Evolutionary conservation across 2,329 filamentous ascomycete genomes (phyloP), one percentile per base, ranked within the genome.

Genomic region (Monosporascus sp.): DNA sequence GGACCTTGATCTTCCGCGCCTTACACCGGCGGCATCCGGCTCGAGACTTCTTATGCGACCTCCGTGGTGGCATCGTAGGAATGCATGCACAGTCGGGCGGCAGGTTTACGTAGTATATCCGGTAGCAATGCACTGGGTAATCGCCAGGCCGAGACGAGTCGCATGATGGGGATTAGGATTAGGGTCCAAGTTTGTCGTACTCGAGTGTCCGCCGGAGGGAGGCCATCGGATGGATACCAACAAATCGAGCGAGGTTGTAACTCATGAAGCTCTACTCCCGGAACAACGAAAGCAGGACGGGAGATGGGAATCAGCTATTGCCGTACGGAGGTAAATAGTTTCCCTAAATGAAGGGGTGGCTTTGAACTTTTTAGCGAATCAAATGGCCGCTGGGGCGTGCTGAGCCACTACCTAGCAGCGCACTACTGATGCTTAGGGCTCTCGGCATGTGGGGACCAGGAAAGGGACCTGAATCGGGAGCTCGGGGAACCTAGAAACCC

Each of bases 11-110:
- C 69, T 88, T 88, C 56, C 85, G 76, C 52, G 76, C 74, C 71
- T 88, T 88, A 70, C 85, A 88, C 54, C 81, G 74, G 57, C 78
- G 76, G 62, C 85, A 88, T 46, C 85, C 85, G 50, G 84, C 79
- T 60, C 85, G 78, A 53, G 83, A 87, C 72, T 87, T 88, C 66
- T 86, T 88, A 69, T 88, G 85, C 43, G 84, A 85, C 66, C 84
- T 77, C 63, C 84, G 75, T 31, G 84, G 84, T 56, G 84, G 81
- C 83, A 86, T 86, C 47, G 57, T 68, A 57, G 49, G n/a, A 24
- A 16, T 31, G 27, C 19, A 37, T 38, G 9, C 11, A 45, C 19
- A 27, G 40, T 24, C 20, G 17, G 40, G 40, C 8, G 40, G 19
- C 17, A 20, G 8, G 19, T 43, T 27, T 19, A 22, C 14, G 43